Base-by-base conservation (phyloP, 2,329 filamentous ascomycete genomes). In the Thelonectria rubi region DNA sequence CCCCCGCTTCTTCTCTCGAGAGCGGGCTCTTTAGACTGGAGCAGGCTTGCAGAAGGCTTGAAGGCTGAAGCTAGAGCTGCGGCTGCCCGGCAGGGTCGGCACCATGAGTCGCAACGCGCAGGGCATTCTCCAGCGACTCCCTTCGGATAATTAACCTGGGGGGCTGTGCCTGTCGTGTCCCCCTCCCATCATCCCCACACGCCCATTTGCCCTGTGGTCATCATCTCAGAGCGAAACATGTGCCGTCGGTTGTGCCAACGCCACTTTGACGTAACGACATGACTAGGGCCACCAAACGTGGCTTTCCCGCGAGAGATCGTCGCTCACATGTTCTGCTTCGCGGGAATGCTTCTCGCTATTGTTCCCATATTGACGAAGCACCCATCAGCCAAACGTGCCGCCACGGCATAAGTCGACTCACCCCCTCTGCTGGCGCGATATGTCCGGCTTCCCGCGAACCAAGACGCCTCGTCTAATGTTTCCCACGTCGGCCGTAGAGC, bases 1-100 rank as follows among this genome's bases (percentile, higher is more conserved):
- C n/a, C n/a, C n/a, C n/a, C n/a, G n/a, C n/a, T n/a, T n/a, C n/a
- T n/a, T n/a, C n/a, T n/a, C n/a, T n/a, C n/a, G n/a, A n/a, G n/a
- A n/a, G n/a, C n/a, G n/a, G n/a, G n/a, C n/a, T n/a, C n/a, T n/a
- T n/a, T n/a, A n/a, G 26, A 30, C 26, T 5, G 26, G 26, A 30
- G 6, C 26, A 5, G 6, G 5, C 26, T 30, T 30, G 10, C 5
- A 30, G 10, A 30, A 10, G 11, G 15, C n/a, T 54, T 12, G 15
- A 2, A 53, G 11, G 53, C 45, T 55, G 52, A 55, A 37, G 15
- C 30, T 37, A 24, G 21, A 30, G 9, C 42, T 39, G 40, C 26
- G 40, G 52, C 30, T 37, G 42, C 9, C 52, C 52, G 42, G 52
- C 52, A 17, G 18, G 47, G 30, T 55, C 43, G 52, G 52, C 52